Evolutionary conservation across 768 basidiomycete genomes (phyloP), one percentile per base, ranked within the genome.

Genomic region (Xanthoconium stramineum): DNA sequence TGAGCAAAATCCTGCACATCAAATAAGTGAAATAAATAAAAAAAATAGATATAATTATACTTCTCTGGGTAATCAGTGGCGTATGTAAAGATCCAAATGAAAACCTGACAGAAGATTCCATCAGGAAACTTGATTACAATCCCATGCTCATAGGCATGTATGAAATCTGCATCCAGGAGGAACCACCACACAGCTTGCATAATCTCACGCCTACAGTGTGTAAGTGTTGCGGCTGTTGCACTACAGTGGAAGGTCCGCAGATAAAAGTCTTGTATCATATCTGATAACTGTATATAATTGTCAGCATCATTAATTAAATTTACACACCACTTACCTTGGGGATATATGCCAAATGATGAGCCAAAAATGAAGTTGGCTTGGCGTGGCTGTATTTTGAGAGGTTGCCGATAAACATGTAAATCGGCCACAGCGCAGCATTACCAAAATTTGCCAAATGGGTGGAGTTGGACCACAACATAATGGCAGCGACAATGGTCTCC

Each of bases 31-130:
- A 47, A 28, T n/a, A n/a, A n/a, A 32, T 32, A 32, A 14, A 10
- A 29, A 6, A 11, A 44, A 17, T 28, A 15, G 12, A 15, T n/a
- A n/a, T n/a, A n/a, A 28, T 6, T 35, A 17, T 46, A 74, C 76
- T 74, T 75, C 43, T 72, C 70, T 5, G 67, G 70, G 35, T 71
- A 72, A 53, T 70, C 62, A 1, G 63, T 67, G 0, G 65, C 55
- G 40, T 72, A 72, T 3, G 67, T 61, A 46, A 70, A 69, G 2
- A 71, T 42, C 0, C 53, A 37, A 0, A 57, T 61, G 30, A 67
- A 70, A 2, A 72, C 54, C 1, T 62, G 12, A 0, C 61, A 36
- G 0, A 12, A 2, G 0, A 66, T 43, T 2, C 69, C 62, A 56
- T 72, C 67, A 1, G 36, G 45, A 39, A 57, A 72, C 19, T 37